Conservation (phyloP, 306 rosid species). For the Cucumis hystrix region DNA sequence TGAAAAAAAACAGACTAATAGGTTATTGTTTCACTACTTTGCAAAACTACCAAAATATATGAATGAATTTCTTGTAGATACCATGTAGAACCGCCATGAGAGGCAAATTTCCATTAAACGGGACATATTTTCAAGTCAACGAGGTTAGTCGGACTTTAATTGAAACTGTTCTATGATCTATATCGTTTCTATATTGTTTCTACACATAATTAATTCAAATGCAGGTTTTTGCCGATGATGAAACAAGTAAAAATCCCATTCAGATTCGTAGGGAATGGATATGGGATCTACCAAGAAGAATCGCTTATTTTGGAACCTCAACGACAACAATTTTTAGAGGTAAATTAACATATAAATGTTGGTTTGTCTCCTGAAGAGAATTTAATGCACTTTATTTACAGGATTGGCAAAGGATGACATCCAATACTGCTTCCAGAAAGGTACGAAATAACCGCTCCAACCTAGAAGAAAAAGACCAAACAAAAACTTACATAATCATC, state of each 20-base stretch:
- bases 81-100: conserved; percentile 56
- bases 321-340: conserved; percentile 32
- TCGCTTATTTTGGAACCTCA: conserved; percentile 38
- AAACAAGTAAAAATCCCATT: conserved; percentile 39
- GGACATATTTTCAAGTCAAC: conserved; percentile 73
- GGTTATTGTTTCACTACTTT: not conserved
- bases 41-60: not conserved
- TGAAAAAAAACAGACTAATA: not conserved
- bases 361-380: not conserved
- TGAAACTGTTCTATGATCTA: not conserved
- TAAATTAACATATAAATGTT: not conserved
- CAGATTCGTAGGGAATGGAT: conserved; percentile 32
- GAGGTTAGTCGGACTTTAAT: conserved; percentile 28
- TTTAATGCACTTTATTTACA: not conserved
- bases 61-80: conserved; percentile 20
- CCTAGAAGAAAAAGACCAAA: not conserved
- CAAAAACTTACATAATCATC: no score
- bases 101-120: conserved; percentile 54
- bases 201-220: not conserved
- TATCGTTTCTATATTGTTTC: not conserved
- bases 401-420: conserved; percentile 12
- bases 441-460: conserved; percentile 21
- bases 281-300: conserved; percentile 19
- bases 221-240: conserved; percentile 41
- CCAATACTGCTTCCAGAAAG: conserved; percentile 18